phyloP scores from a whole-genome alignment of 768 basidiomycete species.

The Chalciporus piperatus region DNA sequence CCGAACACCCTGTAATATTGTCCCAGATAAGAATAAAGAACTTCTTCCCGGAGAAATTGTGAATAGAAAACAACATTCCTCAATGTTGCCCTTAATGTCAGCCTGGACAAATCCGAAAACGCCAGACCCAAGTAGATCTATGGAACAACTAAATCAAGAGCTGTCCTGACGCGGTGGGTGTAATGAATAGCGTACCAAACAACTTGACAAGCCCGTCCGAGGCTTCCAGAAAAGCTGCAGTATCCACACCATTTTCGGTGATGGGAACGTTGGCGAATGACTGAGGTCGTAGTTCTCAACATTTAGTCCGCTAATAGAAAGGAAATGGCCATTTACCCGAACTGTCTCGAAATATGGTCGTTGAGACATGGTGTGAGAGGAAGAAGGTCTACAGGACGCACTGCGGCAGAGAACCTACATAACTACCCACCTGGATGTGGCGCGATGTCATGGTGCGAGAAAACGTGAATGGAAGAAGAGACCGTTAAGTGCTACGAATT shows the following conservation, averaged over 20 bases:
- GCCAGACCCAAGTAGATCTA: slow-evolving; percentile 66
- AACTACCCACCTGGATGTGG: slow-evolving; percentile 18
- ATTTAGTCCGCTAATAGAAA: not conserved
- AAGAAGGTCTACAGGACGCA: slow-evolving; percentile 1
- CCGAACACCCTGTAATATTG: slow-evolving; percentile 64
- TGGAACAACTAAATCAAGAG: slow-evolving; percentile 13
- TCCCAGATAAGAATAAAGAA: slow-evolving; percentile 9
- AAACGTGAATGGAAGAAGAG: slow-evolving; percentile 19
- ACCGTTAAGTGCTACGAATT: slow-evolving; percentile 16
- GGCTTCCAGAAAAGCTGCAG: slow-evolving; percentile 77
- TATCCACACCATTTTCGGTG: slow-evolving; percentile 76
- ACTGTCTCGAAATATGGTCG: slow-evolving; percentile 67
- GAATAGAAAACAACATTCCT: slow-evolving; percentile 39
- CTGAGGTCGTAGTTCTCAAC: slow-evolving; percentile 38
- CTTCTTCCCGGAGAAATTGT: slow-evolving; percentile 11
- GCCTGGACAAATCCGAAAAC: slow-evolving; percentile 74
- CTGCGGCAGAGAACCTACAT: slow-evolving; percentile 6
- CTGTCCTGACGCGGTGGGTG: slow-evolving; percentile 11
- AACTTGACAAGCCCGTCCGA: slow-evolving; percentile 79
- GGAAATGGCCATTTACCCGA: slow-evolving; percentile 42
- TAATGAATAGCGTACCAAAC: slow-evolving; percentile 52
- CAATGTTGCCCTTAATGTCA: slow-evolving; percentile 66
- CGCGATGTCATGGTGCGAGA: slow-evolving; percentile 17
- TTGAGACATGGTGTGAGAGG: slow-evolving; percentile 23
- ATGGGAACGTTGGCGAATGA: slow-evolving; percentile 84